Base-by-base conservation (phyloP, 2,329 filamentous ascomycete species). In the Daldinia eschscholtzii region DNA sequence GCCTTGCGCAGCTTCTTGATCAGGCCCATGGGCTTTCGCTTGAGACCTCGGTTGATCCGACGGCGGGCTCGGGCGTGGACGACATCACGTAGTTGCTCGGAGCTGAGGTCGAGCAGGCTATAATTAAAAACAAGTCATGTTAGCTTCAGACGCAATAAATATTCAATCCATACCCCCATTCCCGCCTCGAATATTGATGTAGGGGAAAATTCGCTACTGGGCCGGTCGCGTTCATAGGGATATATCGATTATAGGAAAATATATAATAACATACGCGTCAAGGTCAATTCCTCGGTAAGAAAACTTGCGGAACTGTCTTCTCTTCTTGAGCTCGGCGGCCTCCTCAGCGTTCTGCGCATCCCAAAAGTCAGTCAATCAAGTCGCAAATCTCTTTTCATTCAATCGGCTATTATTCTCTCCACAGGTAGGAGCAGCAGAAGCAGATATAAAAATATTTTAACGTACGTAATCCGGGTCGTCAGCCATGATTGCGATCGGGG, bases 1-100 rank as follows among this genome's bases (percentile, higher is more conserved):
- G 96, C 92, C 90, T 98, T 98, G 85, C 96, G 95, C 81, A 99
- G 93, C 92, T 99, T 99, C 93, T 98, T 98, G 91, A 99, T 98
- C 81, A 99, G 89, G 80, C 96, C 96, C 96, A 99, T 98, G 81
- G 96, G 96, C 90, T 97, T 97, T 89, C 96, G 94, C 93, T 98
- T 99, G 81, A 99, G 92, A 81, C 96, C 96, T 79, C 96, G 95
- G 92, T 98, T 98, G 92, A 99, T 98, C 84, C 97, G 91, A 85
- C 96, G 92, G 83, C 96, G 95, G 83, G 96, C 96, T 84, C 96
- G 96, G 81, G 96, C 96, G 89, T 99, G 96, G 81, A 99, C 94
- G 84, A 99, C 93, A 92, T 98, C 94, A 82, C 96, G 94, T 85
- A 99, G 94, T 87, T 98, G 93, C 85, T 98, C 96, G 81, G 94